Conservation (phyloP, 257 asterid genomes). For the Nicotiana noctiflora region DNA sequence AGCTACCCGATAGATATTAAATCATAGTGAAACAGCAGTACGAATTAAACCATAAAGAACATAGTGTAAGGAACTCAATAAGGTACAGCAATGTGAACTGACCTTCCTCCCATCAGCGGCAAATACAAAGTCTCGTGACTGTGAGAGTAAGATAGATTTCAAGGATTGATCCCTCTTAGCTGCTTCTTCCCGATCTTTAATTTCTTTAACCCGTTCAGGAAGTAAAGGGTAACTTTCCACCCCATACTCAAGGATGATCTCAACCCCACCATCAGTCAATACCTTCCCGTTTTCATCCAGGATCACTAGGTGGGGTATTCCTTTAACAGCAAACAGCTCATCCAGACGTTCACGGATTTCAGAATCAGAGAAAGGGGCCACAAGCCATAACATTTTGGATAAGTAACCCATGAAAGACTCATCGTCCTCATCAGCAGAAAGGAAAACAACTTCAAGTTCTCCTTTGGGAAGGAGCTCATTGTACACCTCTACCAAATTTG, state of each 20-base stretch:
- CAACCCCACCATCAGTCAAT: constrained; percentile 40
- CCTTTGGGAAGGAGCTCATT: constrained; percentile 42
- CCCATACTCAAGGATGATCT: constrained; percentile 41
- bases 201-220: constrained; percentile 24
- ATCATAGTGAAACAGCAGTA: background rate
- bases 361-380: constrained; percentile 55
- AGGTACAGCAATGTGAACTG: background rate
- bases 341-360: constrained; percentile 39
- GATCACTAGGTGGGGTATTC: constrained; percentile 66
- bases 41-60: background rate
- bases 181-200: constrained; percentile 46
- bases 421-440: constrained; percentile 52
- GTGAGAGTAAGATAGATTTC: constrained; percentile 22
- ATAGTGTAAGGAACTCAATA: background rate
- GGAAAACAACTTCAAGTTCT: constrained; percentile 59
- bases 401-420: constrained; percentile 54
- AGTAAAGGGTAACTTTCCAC: constrained; percentile 65
- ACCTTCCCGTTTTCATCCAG: constrained; percentile 46
- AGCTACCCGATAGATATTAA: constrained; percentile 39
- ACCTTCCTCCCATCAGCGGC: constrained; percentile 61
- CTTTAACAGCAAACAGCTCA: constrained; percentile 40
- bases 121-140: constrained; percentile 48
- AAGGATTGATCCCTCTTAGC: constrained; percentile 57
- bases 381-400: constrained; percentile 82
- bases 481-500: constrained; percentile 56